Evolutionary conservation across 1,284 basidiomycete genomes (phyloP).

Genomic region (Mycena sp.): DNA sequence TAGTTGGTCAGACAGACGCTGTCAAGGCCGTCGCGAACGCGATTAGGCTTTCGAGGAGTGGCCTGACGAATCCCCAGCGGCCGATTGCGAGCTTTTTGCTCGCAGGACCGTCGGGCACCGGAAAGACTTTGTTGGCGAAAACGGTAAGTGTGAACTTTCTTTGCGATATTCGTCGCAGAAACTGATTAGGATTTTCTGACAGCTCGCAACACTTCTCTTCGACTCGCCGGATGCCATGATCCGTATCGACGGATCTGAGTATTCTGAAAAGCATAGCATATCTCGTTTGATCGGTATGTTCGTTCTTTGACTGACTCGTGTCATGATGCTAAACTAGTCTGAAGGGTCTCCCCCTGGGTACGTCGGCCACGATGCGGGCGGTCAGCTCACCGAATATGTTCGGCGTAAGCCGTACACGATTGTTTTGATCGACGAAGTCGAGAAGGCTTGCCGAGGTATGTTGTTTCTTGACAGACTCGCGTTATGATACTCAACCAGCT

Average conservation of each 20-base stretch:
- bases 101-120: conserved; percentile 92
- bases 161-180: conserved; percentile 14
- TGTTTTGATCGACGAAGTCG: conserved; percentile 86
- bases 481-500: background rate
- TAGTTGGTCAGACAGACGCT: conserved; percentile 92
- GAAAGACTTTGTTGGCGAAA: conserved; percentile 90
- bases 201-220: conserved; percentile 89
- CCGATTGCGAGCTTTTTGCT: conserved; percentile 96
- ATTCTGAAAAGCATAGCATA: conserved; percentile 87
- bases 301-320: too few relatives aligned
- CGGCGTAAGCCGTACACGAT: conserved; percentile 88
- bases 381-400: conserved; percentile 92
- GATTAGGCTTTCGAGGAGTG: conserved; percentile 90
- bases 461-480: background rate
- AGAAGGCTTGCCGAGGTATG: conserved; percentile 79
- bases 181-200: conserved; percentile 29
- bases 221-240: conserved; percentile 93
- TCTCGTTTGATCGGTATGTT: conserved; percentile 81
- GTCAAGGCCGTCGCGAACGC: conserved; percentile 92
- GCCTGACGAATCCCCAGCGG: conserved; percentile 82
- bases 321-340: too few relatives aligned
- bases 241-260: conserved; percentile 91
- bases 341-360: conserved; percentile 88
- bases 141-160: conserved; percentile 63
- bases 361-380: conserved; percentile 91